phyloP scores from a whole-genome alignment of 208 protist species.

The Balamuthia mandrillaris region DNA sequence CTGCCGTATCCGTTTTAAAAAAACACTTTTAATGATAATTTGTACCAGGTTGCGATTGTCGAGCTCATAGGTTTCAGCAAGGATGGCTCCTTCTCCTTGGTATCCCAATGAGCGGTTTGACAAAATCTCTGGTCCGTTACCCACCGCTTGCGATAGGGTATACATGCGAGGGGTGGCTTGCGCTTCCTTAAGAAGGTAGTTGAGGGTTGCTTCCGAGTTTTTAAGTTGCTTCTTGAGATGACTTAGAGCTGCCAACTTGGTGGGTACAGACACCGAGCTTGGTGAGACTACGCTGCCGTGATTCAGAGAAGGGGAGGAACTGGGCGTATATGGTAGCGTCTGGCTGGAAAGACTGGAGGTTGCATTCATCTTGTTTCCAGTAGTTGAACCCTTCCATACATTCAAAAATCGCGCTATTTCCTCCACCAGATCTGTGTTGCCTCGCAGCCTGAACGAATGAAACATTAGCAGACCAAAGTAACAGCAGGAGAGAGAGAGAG shows the following conservation, averaged over 20 bases:
- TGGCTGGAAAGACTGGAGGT: not conserved
- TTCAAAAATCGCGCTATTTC: constrained; percentile 25
- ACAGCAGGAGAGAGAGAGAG: not conserved
- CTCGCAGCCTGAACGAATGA: not conserved
- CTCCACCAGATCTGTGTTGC: not conserved
- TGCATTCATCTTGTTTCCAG: not conserved
- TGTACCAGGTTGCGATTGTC: too few species aligned
- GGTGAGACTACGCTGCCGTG: not conserved
- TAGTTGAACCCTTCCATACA: too few species aligned
- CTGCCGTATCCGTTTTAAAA: too few species aligned
- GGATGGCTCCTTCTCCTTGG: too few species aligned
- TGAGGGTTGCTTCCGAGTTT: constrained; percentile 12
- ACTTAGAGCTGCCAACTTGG: not conserved
- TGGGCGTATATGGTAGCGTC: too few species aligned
- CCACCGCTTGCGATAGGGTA: too few species aligned
- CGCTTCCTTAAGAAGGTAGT: constrained; percentile 2
- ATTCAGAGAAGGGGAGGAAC: too few species aligned
- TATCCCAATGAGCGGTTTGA: too few species aligned
- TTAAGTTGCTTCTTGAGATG: constrained; percentile 39
- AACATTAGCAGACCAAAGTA: not conserved
- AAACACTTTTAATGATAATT: too few species aligned
- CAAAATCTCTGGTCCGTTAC: too few species aligned
- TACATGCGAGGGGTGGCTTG: not conserved
- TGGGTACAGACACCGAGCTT: constrained; percentile 23
- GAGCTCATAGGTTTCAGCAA: too few species aligned